Percentiles rank a stretch among this genome's conserved stretches.
phyloP scores from a whole-genome alignment of 768 basidiomycete species.

The Mrakia blollopis region DNA sequence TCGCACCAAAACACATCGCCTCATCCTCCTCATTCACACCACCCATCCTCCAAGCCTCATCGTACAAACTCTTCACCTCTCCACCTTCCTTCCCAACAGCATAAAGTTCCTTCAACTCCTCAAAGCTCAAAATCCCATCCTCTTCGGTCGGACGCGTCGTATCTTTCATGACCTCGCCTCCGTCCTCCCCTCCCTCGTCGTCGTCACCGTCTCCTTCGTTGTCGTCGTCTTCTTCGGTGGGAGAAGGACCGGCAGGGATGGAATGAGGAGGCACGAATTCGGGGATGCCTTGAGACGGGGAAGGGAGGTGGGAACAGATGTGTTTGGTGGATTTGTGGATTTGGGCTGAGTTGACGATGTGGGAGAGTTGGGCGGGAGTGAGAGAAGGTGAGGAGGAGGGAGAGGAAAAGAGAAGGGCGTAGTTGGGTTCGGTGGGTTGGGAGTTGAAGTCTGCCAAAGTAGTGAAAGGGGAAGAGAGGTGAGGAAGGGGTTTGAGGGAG shows the following conservation, averaged over 20 bases:
- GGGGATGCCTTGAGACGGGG: conserved; percentile 31
- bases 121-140: conserved; percentile 65
- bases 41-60: conserved; percentile 10
- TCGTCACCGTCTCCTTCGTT: conserved; percentile 40
- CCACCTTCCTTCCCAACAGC: conserved; percentile 58
- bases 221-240: conserved; percentile 46
- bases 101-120: conserved; percentile 57
- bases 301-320: conserved; percentile 27
- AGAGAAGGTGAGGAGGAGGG: conserved; percentile 50
- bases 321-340: conserved; percentile 43
- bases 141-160: conserved; percentile 56
- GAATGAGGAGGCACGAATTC: conserved; percentile 20
- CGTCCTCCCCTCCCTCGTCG: conserved; percentile 31
- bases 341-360: conserved; percentile 58
- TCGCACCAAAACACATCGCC: conserved; percentile 18
- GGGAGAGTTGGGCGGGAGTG: conserved; percentile 53
- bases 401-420: conserved; percentile 64
- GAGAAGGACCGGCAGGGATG: conserved; percentile 50
- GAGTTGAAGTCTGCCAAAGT: conserved; percentile 75
- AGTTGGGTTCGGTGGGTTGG: conserved; percentile 71
- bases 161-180: conserved; percentile 57
- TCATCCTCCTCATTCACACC: not conserved
- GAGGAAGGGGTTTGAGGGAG: not conserved
- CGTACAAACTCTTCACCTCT: conserved; percentile 18
- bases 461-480: too few species aligned